These are phyloP conservation scores for Wickerhamiella parazyma DNA, from an alignment of 805 yeast genomes.

Conservation along the genomic window DNA sequence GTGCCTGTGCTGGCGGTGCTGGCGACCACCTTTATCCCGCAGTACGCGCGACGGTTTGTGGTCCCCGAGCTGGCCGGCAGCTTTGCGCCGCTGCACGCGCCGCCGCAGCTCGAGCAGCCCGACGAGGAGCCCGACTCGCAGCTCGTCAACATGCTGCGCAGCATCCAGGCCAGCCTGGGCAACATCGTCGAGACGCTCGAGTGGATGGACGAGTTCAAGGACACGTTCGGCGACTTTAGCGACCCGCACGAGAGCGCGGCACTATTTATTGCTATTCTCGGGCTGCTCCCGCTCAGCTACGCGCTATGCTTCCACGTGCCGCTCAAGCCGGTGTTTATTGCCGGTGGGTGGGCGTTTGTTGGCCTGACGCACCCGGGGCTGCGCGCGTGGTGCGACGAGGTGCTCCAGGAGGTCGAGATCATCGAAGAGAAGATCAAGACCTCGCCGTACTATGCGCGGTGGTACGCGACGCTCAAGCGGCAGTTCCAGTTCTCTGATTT, in stretches of 20 bases:
- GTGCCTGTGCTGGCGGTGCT: slow-evolving; percentile 48
- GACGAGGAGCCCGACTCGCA: not conserved
- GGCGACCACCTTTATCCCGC: slow-evolving; percentile 52
- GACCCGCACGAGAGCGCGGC: slow-evolving; percentile 57
- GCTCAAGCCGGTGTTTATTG: slow-evolving; percentile 46
- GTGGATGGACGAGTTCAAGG: slow-evolving; percentile 39
- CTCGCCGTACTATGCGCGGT: not conserved
- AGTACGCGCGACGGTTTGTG: slow-evolving; percentile 31
- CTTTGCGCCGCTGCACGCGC: too few relatives aligned
- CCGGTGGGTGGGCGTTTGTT: slow-evolving; percentile 43
- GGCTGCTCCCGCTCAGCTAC: slow-evolving; percentile 22
- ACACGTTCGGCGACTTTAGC: slow-evolving; percentile 53
- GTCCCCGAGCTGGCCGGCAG: too few relatives aligned
- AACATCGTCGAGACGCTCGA: slow-evolving; percentile 40
- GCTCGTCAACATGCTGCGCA: slow-evolving; percentile 16
- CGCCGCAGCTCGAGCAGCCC: not conserved
- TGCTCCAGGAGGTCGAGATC: slow-evolving; percentile 3
- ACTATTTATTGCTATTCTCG: slow-evolving; percentile 31
- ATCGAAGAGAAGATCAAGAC: slow-evolving; percentile 6
- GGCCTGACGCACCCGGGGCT: slow-evolving; percentile 44
- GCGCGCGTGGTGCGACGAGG: not conserved
- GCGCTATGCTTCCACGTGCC: slow-evolving; percentile 33
- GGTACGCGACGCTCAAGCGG: slow-evolving; percentile 24
- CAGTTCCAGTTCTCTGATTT: slow-evolving; percentile 52
- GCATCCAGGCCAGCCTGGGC: slow-evolving; percentile 49